Percentiles rank a stretch among this genome's conserved stretches.
Conservation (phyloP, 2,329 filamentous ascomycete species). For the Paracamarosporium sp. region DNA sequence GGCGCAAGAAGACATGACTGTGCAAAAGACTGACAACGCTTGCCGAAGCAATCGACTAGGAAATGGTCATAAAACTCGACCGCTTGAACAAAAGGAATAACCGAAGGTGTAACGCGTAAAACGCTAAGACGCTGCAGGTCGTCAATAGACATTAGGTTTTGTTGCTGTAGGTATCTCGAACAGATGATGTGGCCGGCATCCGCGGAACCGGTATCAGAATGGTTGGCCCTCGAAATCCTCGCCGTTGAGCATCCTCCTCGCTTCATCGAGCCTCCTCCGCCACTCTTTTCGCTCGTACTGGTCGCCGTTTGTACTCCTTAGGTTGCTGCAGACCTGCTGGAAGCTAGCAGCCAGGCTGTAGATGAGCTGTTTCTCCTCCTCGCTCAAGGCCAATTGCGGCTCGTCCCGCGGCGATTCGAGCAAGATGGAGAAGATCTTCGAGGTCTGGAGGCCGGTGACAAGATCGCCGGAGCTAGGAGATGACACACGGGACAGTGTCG, state of each 20-base stretch:
- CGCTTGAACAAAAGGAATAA: slow-evolving; percentile 2
- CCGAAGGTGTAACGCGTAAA: slow-evolving; percentile 4
- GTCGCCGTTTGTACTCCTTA: slow-evolving; percentile 58
- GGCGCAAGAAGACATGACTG: slow-evolving; percentile 9
- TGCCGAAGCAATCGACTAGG: background rate
- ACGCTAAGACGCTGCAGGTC: slow-evolving; percentile 32
- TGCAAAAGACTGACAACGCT: background rate
- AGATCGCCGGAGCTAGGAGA: slow-evolving; percentile 38
- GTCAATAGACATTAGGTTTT: slow-evolving; percentile 39
- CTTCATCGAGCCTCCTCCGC: slow-evolving; percentile 75
- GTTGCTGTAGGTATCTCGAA: slow-evolving; percentile 11
- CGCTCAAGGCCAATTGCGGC: slow-evolving; percentile 50
- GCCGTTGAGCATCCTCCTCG: slow-evolving; percentile 75
- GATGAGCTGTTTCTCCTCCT: slow-evolving; percentile 63
- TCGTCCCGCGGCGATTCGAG: slow-evolving; percentile 42
- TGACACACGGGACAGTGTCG: slow-evolving; percentile 23
- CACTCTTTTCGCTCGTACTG: slow-evolving; percentile 67
- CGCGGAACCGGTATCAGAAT: slow-evolving; percentile 18
- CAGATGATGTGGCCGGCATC: slow-evolving; percentile 3
- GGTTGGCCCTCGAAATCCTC: slow-evolving; percentile 45
- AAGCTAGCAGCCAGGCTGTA: slow-evolving; percentile 60
- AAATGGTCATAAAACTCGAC: background rate
- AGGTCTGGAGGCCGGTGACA: slow-evolving; percentile 44
- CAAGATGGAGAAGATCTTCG: slow-evolving; percentile 51
- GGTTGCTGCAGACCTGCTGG: slow-evolving; percentile 58